phyloP scores from a whole-genome alignment of 1,284 basidiomycete species.

The Apiotrichum gamsii region DNA sequence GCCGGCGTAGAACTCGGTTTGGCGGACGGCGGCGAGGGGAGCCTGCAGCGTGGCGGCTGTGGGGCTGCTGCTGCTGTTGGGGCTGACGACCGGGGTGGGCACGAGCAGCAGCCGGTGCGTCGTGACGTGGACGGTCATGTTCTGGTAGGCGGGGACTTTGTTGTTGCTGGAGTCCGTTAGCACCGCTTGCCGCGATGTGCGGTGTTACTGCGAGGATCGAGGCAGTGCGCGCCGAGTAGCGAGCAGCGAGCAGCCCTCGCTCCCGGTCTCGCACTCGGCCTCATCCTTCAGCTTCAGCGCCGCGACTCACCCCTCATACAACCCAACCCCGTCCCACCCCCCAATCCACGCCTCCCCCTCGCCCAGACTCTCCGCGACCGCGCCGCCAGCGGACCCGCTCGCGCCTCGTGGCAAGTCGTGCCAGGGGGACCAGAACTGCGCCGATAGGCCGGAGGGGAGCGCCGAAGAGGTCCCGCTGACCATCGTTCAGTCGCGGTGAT shows the following conservation, averaged over 20 bases:
- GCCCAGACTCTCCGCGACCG: conserved; percentile 42
- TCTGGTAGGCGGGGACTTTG: conserved; percentile 59
- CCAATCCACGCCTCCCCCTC: conserved; percentile 68
- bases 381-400: conserved; percentile 14
- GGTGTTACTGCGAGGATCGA: no score
- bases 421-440: conserved; percentile 30
- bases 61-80: no score
- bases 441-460: conserved; percentile 23
- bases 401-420: background rate
- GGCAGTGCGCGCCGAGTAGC: no score
- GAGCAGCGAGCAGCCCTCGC: no score
- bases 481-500: no score
- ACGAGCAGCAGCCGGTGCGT: conserved; percentile 60
- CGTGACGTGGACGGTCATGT: conserved; percentile 70
- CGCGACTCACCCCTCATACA: conserved; percentile 74
- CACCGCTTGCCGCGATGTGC: no score
- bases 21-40: conserved; percentile 58
- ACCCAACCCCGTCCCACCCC: conserved; percentile 70
- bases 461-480: background rate
- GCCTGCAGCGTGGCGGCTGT: conserved; percentile 54
- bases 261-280: no score
- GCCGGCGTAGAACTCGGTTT: conserved; percentile 86
- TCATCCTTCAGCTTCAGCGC: background rate
- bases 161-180: conserved; percentile 55
- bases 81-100: no score